A percentile compares a stretch with the other conserved stretches of the same genome.
Evolutionary conservation across 225 moss, liverwort and hornwort genomes (phyloP).

Genomic region (Marchantia paleacea): DNA sequence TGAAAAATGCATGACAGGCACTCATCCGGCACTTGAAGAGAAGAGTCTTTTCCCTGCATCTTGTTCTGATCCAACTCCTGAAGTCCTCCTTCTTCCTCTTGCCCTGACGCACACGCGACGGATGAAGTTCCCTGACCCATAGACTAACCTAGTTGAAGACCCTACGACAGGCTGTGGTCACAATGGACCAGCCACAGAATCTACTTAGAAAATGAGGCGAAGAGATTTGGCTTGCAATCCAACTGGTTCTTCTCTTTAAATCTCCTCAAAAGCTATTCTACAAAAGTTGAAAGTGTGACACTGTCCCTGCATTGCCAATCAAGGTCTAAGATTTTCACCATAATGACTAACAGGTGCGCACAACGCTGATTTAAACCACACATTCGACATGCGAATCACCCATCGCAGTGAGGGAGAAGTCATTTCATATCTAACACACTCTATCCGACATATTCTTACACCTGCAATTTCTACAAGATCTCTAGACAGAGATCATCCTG

Average conservation of each 20-base stretch:
- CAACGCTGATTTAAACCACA: not conserved
- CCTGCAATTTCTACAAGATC: not conserved
- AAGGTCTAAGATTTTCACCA: not conserved
- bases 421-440: not conserved
- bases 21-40: slow-evolving; percentile 74
- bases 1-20: slow-evolving; percentile 84
- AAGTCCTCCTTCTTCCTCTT: slow-evolving; percentile 13
- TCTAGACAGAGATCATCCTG: not conserved
- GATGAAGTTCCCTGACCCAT: slow-evolving; percentile 57
- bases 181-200: not conserved
- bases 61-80: slow-evolving; percentile 26
- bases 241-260: not conserved
- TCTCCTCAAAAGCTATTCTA: not conserved
- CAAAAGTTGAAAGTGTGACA: not conserved
- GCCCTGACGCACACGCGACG: slow-evolving; percentile 41
- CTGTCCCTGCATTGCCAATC: not conserved
- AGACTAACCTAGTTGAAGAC: slow-evolving; percentile 25
- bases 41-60: slow-evolving; percentile 57
- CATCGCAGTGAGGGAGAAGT: not conserved
- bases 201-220: not conserved
- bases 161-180: not conserved
- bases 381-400: not conserved
- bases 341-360: not conserved
- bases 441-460: not conserved
- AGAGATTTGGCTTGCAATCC: not conserved